These are phyloP conservation scores for Sporothrix mexicana DNA, from an alignment of 2,329 filamentous ascomycete genomes.

Conservation along the genomic window DNA sequence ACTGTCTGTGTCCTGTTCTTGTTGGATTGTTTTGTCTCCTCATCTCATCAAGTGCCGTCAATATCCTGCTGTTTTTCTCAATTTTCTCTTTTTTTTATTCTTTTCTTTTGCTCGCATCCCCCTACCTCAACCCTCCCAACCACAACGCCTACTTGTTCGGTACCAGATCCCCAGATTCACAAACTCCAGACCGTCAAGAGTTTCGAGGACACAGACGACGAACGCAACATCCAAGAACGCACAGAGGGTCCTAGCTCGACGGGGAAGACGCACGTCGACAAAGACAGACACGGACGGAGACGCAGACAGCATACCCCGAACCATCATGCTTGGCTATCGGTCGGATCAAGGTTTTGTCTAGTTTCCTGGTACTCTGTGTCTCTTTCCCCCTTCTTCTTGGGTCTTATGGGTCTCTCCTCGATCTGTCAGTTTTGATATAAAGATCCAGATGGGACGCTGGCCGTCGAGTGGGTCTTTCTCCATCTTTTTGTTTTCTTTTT, in stretches of 20 bases:
- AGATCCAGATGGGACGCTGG: constrained; percentile 14
- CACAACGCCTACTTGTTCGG: neutral
- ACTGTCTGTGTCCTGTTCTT: neutral
- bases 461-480: constrained; percentile 20
- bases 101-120: neutral
- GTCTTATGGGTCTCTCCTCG: too few species aligned
- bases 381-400: too few species aligned
- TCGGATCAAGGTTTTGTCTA: too few species aligned
- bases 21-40: neutral
- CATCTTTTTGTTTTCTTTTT: neutral
- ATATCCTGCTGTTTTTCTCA: neutral
- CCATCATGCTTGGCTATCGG: neutral
- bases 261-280: neutral
- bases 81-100: neutral
- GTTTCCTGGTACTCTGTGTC: too few species aligned
- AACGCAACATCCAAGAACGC: neutral
- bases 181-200: neutral
- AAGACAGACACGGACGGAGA: neutral
- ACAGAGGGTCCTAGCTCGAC: constrained; percentile 8
- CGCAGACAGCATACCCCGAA: neutral
- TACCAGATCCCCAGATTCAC: neutral
- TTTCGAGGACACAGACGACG: neutral
- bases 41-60: neutral
- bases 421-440: neutral
- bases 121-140: neutral